Evolutionary conservation across 768 basidiomycete species (phyloP).

Genomic region (Kondoa malvinella): DNA sequence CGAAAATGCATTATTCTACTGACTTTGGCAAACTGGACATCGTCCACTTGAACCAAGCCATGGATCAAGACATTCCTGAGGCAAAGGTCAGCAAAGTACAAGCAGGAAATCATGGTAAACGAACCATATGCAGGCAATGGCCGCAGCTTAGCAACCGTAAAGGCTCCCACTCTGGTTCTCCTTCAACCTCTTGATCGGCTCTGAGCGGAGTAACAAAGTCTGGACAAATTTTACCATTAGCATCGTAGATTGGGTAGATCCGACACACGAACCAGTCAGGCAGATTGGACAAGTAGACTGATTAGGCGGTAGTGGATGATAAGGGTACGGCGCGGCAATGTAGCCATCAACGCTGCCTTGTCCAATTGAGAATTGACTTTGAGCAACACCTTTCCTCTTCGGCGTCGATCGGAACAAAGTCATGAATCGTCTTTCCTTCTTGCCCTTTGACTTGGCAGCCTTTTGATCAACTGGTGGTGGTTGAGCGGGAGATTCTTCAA

Average conservation of each 20-base stretch:
- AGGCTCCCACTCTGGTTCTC: constrained; percentile 4
- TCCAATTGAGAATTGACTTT: neutral
- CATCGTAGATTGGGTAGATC: neutral
- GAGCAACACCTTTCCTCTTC: neutral
- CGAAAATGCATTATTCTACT: too few species aligned
- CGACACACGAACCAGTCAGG: constrained; percentile 2
- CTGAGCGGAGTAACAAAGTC: neutral
- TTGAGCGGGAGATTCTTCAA: neutral
- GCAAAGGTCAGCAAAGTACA: neutral
- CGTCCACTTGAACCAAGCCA: constrained; percentile 8
- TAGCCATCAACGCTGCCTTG: neutral
- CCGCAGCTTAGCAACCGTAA: constrained; percentile 5
- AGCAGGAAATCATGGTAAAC: neutral
- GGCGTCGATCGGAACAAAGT: constrained; percentile 6
- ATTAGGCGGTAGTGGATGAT: constrained; percentile 11
- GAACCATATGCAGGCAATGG: neutral
- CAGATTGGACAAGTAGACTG: constrained; percentile 19
- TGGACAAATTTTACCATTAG: neutral
- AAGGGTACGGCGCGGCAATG: constrained; percentile 10
- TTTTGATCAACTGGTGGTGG: neutral
- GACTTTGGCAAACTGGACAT: constrained; percentile 8
- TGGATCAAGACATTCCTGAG: constrained; percentile 3
- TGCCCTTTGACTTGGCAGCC: neutral
- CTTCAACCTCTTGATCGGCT: neutral
- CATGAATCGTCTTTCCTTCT: neutral